phyloP scores from a whole-genome alignment of 129 eudicot genomes.

The Logfia minima region DNA sequence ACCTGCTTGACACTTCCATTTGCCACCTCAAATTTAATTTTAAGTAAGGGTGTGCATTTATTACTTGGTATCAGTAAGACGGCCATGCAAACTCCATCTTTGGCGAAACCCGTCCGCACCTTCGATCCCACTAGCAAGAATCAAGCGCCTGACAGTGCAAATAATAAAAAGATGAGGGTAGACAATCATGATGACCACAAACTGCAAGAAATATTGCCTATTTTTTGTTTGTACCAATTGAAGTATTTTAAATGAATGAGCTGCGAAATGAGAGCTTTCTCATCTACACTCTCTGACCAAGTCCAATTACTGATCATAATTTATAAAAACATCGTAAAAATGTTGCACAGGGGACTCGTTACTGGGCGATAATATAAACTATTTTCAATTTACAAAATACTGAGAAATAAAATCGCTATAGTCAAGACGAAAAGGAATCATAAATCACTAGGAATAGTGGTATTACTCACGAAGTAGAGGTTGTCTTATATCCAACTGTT shows the following conservation, averaged over 20 bases:
- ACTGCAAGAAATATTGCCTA: neutral
- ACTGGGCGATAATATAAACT: neutral
- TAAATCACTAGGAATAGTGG: neutral
- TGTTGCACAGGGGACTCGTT: neutral
- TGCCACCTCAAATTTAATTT: neutral
- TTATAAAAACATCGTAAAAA: neutral
- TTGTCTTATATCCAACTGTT: neutral
- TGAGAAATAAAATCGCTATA: neutral
- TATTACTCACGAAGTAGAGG: neutral
- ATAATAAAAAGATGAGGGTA: neutral
- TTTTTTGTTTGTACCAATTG: neutral
- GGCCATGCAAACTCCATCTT: conserved; percentile 98
- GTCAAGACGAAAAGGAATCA: neutral
- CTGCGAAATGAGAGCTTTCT: neutral
- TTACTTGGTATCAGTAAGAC: conserved; percentile 87
- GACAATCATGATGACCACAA: neutral
- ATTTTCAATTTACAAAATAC: neutral
- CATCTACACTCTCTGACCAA: neutral
- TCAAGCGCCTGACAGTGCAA: conserved; percentile 60
- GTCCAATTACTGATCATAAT: neutral
- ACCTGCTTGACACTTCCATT: neutral
- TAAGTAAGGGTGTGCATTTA: conserved; percentile 5
- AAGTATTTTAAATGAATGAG: neutral
- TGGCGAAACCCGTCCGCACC: conserved; percentile 94
- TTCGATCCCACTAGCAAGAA: conserved; percentile 91